These are phyloP conservation scores for Syzygium jambos DNA, from an alignment of 345 rosid species.

Conservation along the genomic window DNA sequence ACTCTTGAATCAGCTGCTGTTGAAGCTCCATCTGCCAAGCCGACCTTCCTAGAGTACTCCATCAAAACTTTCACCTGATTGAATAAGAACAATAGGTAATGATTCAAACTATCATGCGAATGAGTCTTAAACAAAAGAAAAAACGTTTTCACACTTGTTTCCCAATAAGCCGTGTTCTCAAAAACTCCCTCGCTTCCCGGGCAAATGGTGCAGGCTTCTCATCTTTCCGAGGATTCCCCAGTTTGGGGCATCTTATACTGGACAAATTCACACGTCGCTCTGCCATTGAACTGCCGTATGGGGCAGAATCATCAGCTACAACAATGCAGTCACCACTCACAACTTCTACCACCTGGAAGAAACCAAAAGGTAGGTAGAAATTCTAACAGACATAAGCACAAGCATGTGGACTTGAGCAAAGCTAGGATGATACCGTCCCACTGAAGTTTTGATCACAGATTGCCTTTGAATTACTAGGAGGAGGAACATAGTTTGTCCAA, in stretches of 20 bases:
- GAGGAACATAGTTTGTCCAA: constrained; percentile 89
- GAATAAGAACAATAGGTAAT: neutral
- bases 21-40: constrained; percentile 49
- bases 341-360: constrained; percentile 80
- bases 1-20: constrained; percentile 56
- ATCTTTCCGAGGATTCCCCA: constrained; percentile 82
- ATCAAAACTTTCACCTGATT: constrained; percentile 79
- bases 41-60: constrained; percentile 90
- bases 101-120: neutral
- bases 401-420: neutral
- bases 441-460: constrained; percentile 85
- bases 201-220: constrained; percentile 94
- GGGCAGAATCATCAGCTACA: constrained; percentile 88
- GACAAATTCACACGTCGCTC: constrained; percentile 89
- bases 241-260: constrained; percentile 87
- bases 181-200: constrained; percentile 82
- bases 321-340: constrained; percentile 93
- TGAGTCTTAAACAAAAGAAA: neutral
- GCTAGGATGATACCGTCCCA: constrained; percentile 53
- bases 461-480: constrained; percentile 75
- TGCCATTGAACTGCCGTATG: constrained; percentile 74
- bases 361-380: neutral
- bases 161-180: constrained; percentile 76
- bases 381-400: neutral
- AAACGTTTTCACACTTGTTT: constrained; percentile 37